Percentiles rank a stretch among this genome's conserved stretches.
phyloP scores from a whole-genome alignment of 768 basidiomycete species.

The Hypholoma fasciculare region DNA sequence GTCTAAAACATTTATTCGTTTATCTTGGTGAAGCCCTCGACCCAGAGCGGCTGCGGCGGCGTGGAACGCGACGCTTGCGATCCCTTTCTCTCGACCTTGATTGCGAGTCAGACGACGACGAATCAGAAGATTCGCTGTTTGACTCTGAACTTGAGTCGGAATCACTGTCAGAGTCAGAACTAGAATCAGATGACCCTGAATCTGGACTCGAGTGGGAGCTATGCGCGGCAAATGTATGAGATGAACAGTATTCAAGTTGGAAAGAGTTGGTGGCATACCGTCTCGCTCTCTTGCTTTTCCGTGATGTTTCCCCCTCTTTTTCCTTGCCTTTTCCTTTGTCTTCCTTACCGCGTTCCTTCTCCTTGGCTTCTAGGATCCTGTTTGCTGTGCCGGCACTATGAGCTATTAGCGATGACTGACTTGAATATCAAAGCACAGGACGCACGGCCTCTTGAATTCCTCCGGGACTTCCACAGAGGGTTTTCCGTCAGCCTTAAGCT shows the following conservation, averaged over 20 bases:
- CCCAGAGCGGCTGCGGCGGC: slow-evolving; percentile 18
- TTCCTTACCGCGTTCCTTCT: slow-evolving; percentile 64
- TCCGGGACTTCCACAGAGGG: slow-evolving; percentile 87
- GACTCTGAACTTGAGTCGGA: slow-evolving; percentile 43
- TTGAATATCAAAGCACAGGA: slow-evolving; percentile 10
- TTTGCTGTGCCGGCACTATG: slow-evolving; percentile 78
- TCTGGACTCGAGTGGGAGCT: slow-evolving; percentile 19
- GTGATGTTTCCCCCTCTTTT: slow-evolving; percentile 30
- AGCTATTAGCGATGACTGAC: not conserved
- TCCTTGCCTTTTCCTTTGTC: slow-evolving; percentile 35
- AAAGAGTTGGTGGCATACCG: slow-evolving; percentile 25
- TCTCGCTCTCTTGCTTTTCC: slow-evolving; percentile 37
- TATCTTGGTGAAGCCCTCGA: slow-evolving; percentile 19
- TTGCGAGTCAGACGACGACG: slow-evolving; percentile 38
- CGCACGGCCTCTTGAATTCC: slow-evolving; percentile 84
- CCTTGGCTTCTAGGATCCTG: slow-evolving; percentile 79
- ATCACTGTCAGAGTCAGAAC: slow-evolving; percentile 39
- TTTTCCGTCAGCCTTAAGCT: slow-evolving; percentile 67
- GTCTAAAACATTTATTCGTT: not conserved
- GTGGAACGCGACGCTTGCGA: slow-evolving; percentile 23
- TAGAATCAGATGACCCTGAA: slow-evolving; percentile 26
- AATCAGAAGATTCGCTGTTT: not conserved
- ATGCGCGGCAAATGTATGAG: not conserved
- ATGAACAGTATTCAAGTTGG: not conserved
- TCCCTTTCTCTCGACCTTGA: slow-evolving; percentile 34